Percentiles rank a stretch among this genome's conserved stretches.
Evolutionary conservation across 768 basidiomycete species (phyloP).

Genomic region (Tricholoma sp.): DNA sequence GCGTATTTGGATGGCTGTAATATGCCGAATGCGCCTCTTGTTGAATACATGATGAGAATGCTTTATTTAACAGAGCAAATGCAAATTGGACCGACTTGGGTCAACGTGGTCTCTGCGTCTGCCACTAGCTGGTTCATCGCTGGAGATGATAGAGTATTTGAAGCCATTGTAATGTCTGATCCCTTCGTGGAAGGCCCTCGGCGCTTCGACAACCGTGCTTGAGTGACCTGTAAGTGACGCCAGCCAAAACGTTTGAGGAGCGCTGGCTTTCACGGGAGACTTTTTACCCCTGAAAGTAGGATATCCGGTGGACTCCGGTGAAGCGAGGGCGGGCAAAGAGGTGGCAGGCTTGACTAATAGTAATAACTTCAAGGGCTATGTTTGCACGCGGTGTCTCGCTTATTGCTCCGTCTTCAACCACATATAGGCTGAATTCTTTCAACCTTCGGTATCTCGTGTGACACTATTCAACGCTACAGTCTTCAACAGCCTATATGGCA

Average conservation of each 20-base stretch:
- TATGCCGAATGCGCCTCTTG: slow-evolving; percentile 70
- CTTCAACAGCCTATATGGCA: slow-evolving; percentile 30
- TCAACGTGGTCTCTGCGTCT: neutral
- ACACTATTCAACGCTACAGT: neutral
- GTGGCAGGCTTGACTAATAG: neutral
- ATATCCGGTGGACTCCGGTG: neutral
- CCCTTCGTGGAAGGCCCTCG: neutral
- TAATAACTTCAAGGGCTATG: neutral
- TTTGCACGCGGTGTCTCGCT: neutral
- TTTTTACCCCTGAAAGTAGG: neutral
- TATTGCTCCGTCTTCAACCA: too few relatives aligned
- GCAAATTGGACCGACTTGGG: slow-evolving; percentile 10
- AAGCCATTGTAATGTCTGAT: neutral
- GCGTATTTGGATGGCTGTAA: slow-evolving; percentile 66
- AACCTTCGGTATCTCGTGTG: neutral
- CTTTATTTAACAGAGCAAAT: neutral
- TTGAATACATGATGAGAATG: slow-evolving; percentile 8
- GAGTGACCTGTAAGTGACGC: neutral
- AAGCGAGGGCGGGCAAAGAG: neutral
- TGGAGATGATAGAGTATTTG: neutral
- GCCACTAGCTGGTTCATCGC: neutral
- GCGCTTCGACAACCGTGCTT: neutral
- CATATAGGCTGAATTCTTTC: neutral
- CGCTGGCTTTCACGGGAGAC: neutral
- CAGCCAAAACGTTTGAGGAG: neutral